Evolutionary conservation across 2,329 filamentous ascomycete species (phyloP).

Genomic region (Ceratocystis lukuohia): DNA sequence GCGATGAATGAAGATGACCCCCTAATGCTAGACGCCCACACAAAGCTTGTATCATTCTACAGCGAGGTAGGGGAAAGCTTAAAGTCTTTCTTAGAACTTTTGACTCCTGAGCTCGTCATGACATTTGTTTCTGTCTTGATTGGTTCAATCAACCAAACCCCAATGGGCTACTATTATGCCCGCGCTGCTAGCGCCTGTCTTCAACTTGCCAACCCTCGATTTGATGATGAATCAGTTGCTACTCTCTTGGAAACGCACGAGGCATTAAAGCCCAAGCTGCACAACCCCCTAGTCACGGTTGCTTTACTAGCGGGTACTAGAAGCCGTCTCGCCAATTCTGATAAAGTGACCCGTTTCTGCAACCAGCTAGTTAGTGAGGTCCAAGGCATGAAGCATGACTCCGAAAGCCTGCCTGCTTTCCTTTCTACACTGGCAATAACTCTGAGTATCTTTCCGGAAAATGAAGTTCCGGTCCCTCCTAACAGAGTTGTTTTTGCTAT

Average conservation of each 20-base stretch:
- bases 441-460: slow-evolving; percentile 38
- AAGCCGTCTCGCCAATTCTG: neutral
- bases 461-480: slow-evolving; percentile 43
- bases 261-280: slow-evolving; percentile 35
- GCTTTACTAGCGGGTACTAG: slow-evolving; percentile 27
- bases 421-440: slow-evolving; percentile 43
- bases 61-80: too few relatives aligned
- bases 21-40: neutral
- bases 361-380: slow-evolving; percentile 49
- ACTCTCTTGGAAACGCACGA: neutral
- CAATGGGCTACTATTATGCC: neutral
- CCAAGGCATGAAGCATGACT: slow-evolving; percentile 34
- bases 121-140: neutral
- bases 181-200: neutral
- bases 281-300: slow-evolving; percentile 28
- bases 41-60: neutral
- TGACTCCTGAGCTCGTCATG: neutral
- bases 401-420: slow-evolving; percentile 34
- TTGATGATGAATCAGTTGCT: neutral
- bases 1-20: neutral
- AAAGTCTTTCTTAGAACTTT: neutral
- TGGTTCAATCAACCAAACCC: neutral
- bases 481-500: slow-evolving; percentile 72
- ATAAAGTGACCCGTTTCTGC: slow-evolving; percentile 29
- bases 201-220: neutral